phyloP scores from a whole-genome alignment of 176 grass and related monocot genomes.

The Hsuehochloa calcarea region DNA sequence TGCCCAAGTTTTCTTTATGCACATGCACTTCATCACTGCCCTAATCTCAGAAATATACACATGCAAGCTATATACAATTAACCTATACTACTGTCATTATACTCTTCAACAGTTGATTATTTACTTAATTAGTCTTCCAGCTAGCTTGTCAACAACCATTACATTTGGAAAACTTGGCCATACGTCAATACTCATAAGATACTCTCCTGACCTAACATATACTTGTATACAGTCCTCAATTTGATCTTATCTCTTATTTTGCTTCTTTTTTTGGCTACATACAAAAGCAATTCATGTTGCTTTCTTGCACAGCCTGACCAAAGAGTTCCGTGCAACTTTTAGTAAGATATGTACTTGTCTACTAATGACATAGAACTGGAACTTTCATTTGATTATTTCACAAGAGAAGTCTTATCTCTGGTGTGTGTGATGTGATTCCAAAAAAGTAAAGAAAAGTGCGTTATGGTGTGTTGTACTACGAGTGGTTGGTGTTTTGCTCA shows the following conservation, averaged over 20 bases:
- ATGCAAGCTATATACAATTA: background rate
- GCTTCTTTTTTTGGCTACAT: background rate
- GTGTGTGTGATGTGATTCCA: background rate
- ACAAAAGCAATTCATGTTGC: conserved; percentile 31
- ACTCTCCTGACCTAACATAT: background rate
- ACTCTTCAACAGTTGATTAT: conserved; percentile 1
- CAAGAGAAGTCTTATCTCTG: background rate
- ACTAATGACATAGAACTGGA: background rate
- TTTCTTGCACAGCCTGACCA: conserved; percentile 26
- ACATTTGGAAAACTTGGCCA: background rate
- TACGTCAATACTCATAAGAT: background rate
- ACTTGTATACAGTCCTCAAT: background rate
- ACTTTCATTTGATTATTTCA: background rate
- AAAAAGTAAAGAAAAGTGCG: background rate
- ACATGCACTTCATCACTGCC: background rate
- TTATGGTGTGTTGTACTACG: background rate
- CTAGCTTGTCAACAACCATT: conserved; percentile 1
- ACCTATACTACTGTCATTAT: conserved; percentile 18
- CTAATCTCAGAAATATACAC: background rate
- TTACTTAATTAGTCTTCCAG: background rate
- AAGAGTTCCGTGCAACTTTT: conserved; percentile 20
- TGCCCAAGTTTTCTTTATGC: background rate
- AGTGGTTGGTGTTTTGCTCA: conserved; percentile 30
- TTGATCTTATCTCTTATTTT: background rate
- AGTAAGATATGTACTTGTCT: background rate